Evolutionary conservation across 1,284 basidiomycete species (phyloP).

Genomic region (Ceratobasidium sp.): DNA sequence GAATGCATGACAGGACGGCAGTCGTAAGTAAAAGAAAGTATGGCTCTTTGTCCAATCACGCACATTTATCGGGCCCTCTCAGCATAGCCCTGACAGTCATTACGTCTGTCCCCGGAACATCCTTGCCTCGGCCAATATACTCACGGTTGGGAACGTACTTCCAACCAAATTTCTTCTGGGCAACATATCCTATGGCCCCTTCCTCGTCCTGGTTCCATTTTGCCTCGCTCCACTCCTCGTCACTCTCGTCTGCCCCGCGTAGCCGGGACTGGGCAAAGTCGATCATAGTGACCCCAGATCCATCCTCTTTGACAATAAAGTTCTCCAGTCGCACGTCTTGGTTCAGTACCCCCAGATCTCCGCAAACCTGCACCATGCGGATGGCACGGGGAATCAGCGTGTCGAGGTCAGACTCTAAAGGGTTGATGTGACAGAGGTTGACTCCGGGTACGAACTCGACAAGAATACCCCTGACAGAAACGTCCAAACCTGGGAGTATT

Average conservation of each 20-base stretch:
- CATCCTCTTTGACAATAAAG: conserved; percentile 13
- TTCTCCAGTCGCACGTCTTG: background rate
- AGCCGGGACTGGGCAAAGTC: conserved; percentile 13
- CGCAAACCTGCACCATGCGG: background rate
- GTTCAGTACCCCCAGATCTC: background rate
- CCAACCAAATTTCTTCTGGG: no score
- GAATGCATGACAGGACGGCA: no score
- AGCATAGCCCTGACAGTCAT: no score
- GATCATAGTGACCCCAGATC: conserved; percentile 8
- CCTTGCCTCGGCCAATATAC: no score
- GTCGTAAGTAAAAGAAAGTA: no score
- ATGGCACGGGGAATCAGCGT: background rate
- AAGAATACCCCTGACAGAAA: background rate
- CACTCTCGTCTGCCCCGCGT: background rate
- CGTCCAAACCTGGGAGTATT: background rate
- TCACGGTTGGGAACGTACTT: no score
- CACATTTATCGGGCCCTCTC: no score
- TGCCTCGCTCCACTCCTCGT: background rate
- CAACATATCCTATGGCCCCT: background rate
- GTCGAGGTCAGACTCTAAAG: background rate
- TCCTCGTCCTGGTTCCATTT: background rate
- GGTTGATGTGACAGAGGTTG: background rate
- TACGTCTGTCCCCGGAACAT: no score
- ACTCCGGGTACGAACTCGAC: conserved; percentile 9
- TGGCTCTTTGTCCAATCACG: no score